A percentile compares a stretch with the other conserved stretches of the same genome.
Evolutionary conservation across 257 asterid genomes (phyloP).

Genomic region (Fraxinus excelsior): DNA sequence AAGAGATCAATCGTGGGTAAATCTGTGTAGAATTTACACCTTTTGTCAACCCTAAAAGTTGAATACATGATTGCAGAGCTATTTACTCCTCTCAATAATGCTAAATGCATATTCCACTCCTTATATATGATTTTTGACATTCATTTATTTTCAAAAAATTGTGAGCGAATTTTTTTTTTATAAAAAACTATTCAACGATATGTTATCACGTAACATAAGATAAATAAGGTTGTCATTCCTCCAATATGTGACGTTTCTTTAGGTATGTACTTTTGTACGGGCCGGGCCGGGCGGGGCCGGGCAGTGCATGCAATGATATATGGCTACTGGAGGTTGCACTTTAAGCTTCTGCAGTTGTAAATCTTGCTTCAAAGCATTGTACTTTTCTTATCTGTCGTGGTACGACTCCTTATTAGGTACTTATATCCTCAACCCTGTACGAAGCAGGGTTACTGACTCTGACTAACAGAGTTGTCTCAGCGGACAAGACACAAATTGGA

Average conservation of each 20-base stretch:
- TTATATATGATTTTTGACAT: no score
- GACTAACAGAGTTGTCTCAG: no score
- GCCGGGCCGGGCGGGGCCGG: not conserved
- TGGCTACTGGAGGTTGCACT: constrained; percentile 24
- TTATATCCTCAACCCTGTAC: constrained; percentile 17
- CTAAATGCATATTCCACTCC: no score
- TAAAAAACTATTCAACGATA: no score
- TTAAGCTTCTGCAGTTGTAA: constrained; percentile 20
- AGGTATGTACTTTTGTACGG: not conserved
- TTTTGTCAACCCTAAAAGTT: constrained; percentile 26
- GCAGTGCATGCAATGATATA: constrained; percentile 21
- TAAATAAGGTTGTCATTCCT: no score
- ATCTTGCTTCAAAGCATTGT: constrained; percentile 28
- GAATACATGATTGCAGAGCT: constrained; percentile 32
- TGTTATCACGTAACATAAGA: no score
- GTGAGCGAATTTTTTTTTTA: no score
- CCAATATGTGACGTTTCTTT: no score
- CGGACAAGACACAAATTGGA: not conserved
- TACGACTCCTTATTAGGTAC: constrained; percentile 40
- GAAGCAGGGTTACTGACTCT: not conserved
- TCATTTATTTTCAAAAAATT: no score
- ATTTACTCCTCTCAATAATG: not conserved
- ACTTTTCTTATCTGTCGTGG: constrained; percentile 37
- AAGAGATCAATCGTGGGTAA: not conserved
- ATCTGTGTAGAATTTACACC: constrained; percentile 26